Evolutionary conservation across 2,329 filamentous ascomycete species (phyloP).

Genomic region (Cladorrhinum sp.): DNA sequence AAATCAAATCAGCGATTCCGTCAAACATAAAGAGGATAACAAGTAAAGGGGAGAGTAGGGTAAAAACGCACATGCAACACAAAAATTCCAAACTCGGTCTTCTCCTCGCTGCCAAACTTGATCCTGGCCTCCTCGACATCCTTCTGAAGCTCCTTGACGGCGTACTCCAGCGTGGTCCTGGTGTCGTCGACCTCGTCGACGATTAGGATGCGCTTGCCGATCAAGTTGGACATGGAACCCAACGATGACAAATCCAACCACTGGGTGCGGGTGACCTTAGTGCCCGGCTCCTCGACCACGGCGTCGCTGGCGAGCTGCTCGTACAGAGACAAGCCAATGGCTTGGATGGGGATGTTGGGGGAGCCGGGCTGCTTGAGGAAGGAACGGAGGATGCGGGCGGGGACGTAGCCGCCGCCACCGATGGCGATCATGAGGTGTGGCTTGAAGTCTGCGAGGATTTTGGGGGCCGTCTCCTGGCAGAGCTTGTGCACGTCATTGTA

Average conservation of each 20-base stretch:
- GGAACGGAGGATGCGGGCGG: conserved; percentile 92
- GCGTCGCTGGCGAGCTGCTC: conserved; percentile 63
- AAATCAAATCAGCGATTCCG: too few species aligned
- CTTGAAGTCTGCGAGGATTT: conserved; percentile 80
- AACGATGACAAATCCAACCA: conserved; percentile 90
- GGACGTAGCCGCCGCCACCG: conserved; percentile 94
- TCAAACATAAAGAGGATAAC: not conserved
- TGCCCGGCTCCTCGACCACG: conserved; percentile 74
- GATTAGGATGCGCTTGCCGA: conserved; percentile 88
- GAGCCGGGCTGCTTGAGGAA: conserved; percentile 87
- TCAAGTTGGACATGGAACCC: conserved; percentile 78
- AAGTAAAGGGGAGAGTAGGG: not conserved
- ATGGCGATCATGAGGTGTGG: conserved; percentile 98
- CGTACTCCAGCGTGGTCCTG: conserved; percentile 89
- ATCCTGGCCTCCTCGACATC: conserved; percentile 81
- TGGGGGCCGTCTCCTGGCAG: conserved; percentile 79
- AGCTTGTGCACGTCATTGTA: conserved; percentile 98
- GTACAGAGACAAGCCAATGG: conserved; percentile 96
- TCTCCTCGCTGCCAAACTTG: conserved; percentile 63
- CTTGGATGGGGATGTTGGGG: conserved; percentile 98
- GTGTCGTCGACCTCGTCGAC: conserved; percentile 97
- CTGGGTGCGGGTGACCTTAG: conserved; percentile 94
- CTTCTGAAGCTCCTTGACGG: conserved; percentile 89
- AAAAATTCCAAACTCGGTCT: conserved; percentile 90
- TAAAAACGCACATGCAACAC: conserved; percentile 74